phyloP scores from a whole-genome alignment of 2,329 filamentous ascomycete genomes.

The Talaromyces pinophilus region DNA sequence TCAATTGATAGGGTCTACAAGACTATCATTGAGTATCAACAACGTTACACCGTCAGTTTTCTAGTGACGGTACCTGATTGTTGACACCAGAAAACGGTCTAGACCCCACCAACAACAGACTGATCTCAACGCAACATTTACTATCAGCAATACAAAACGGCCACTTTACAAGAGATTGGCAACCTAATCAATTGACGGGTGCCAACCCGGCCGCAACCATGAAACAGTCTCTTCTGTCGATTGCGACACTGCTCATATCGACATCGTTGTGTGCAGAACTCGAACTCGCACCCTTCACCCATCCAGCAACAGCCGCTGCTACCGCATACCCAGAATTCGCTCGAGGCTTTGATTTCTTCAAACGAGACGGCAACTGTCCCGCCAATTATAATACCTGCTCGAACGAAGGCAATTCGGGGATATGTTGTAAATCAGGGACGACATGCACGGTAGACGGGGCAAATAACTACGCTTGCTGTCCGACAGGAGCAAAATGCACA shows the following conservation, averaged over 20 bases:
- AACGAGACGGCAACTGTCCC: slow-evolving; percentile 49
- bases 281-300: slow-evolving; percentile 35
- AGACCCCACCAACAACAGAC: slow-evolving; percentile 10
- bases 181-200: slow-evolving; percentile 8
- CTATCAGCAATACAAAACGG: neutral
- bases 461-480: slow-evolving; percentile 64
- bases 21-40: neutral
- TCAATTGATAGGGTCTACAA: neutral
- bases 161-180: neutral
- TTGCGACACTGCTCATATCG: slow-evolving; percentile 35
- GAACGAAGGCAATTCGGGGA: slow-evolving; percentile 52
- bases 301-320: slow-evolving; percentile 27
- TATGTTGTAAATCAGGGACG: slow-evolving; percentile 58
- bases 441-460: slow-evolving; percentile 59
- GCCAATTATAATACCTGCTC: slow-evolving; percentile 55
- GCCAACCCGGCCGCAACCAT: slow-evolving; percentile 30
- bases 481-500: slow-evolving; percentile 58
- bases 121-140: neutral
- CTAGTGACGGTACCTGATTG: neutral
- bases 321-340: slow-evolving; percentile 32
- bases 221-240: slow-evolving; percentile 37
- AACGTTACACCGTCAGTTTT: neutral
- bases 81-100: slow-evolving; percentile 8
- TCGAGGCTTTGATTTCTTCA: slow-evolving; percentile 35
- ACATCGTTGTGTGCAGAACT: slow-evolving; percentile 34